phyloP scores from a whole-genome alignment of 176 grass and related monocot genomes.

The Eragrostis curvula region DNA sequence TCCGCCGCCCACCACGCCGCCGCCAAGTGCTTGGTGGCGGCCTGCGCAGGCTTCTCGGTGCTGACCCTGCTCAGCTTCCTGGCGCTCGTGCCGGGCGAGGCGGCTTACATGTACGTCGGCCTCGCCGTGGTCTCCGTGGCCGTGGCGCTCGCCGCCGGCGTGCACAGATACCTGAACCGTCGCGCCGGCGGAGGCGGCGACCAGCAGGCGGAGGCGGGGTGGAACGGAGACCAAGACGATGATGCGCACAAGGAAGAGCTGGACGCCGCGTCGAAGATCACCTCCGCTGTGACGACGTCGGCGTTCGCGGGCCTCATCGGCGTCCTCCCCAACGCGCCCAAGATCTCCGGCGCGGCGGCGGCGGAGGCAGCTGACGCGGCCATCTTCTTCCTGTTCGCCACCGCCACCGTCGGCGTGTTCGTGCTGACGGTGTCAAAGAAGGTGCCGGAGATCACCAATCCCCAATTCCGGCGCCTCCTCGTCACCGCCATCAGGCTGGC shows the following conservation, averaged over 20 bases:
- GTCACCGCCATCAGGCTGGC: background rate
- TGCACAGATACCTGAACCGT: background rate
- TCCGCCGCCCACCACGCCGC: background rate
- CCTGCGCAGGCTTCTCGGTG: background rate
- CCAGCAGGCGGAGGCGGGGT: background rate
- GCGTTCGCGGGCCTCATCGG: background rate
- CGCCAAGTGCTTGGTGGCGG: background rate
- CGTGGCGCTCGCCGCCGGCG: background rate
- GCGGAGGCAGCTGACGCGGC: background rate
- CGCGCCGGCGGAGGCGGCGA: background rate
- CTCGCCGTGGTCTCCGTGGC: fast-evolving
- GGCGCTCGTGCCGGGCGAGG: background rate
- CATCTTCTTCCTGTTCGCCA: constrained; percentile 15
- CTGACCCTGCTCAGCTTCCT: background rate
- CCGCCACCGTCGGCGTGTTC: constrained; percentile 9
- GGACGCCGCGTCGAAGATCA: background rate
- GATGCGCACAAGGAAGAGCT: background rate
- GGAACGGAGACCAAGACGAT: too few species aligned
- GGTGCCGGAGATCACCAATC: background rate
- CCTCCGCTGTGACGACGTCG: background rate
- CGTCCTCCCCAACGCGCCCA: background rate
- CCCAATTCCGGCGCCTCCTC: too few species aligned
- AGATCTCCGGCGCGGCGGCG: background rate
- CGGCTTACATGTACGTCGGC: background rate
- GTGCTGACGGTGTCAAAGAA: background rate